A percentile compares a stretch with the other conserved stretches of the same genome.
phyloP scores from a whole-genome alignment of 495 filamentous ascomycete species.

The Penicillium verhagenii region DNA sequence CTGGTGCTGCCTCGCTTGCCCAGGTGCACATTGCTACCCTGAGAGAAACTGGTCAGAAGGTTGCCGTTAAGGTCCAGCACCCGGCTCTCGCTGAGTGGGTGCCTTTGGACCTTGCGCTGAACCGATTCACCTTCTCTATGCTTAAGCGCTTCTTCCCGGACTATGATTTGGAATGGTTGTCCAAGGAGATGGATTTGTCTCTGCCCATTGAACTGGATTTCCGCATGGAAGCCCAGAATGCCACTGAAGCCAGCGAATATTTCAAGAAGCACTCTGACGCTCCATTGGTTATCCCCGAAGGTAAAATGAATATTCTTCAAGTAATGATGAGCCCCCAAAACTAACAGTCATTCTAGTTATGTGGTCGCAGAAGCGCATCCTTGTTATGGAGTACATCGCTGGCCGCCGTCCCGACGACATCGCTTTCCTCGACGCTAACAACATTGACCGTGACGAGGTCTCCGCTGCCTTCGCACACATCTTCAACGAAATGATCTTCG shows the following conservation, averaged over 20 bases:
- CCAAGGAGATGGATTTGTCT: slow-evolving; percentile 86
- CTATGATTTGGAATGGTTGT: slow-evolving; percentile 95
- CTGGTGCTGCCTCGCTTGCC: slow-evolving; percentile 90
- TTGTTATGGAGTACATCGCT: slow-evolving; percentile 93
- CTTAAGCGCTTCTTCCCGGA: slow-evolving; percentile 94
- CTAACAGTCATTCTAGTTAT: slow-evolving; percentile 54
- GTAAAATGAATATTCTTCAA: slow-evolving; percentile 19
- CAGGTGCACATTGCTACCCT: slow-evolving; percentile 93
- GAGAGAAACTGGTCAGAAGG: slow-evolving; percentile 78
- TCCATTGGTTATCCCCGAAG: slow-evolving; percentile 82
- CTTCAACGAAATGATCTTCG: slow-evolving; percentile 99
- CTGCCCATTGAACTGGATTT: slow-evolving; percentile 93
- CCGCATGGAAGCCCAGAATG: slow-evolving; percentile 79
- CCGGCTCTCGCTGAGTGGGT: slow-evolving; percentile 89
- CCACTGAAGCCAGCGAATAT: slow-evolving; percentile 72
- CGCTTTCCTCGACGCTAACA: slow-evolving; percentile 75
- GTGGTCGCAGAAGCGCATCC: slow-evolving; percentile 83
- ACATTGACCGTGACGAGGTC: slow-evolving; percentile 93
- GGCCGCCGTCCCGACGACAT: slow-evolving; percentile 90
- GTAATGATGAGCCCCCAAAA: not conserved
- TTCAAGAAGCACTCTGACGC: slow-evolving; percentile 67
- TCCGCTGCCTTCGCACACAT: slow-evolving; percentile 87
- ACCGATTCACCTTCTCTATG: slow-evolving; percentile 82
- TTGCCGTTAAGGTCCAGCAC: slow-evolving; percentile 99
- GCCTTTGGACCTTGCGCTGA: slow-evolving; percentile 82